Percentiles rank a stretch among this genome's conserved stretches.
These are phyloP conservation scores for Talaromyces sp. DNA, from an alignment of 2,329 filamentous ascomycete species.

Conservation along the genomic window DNA sequence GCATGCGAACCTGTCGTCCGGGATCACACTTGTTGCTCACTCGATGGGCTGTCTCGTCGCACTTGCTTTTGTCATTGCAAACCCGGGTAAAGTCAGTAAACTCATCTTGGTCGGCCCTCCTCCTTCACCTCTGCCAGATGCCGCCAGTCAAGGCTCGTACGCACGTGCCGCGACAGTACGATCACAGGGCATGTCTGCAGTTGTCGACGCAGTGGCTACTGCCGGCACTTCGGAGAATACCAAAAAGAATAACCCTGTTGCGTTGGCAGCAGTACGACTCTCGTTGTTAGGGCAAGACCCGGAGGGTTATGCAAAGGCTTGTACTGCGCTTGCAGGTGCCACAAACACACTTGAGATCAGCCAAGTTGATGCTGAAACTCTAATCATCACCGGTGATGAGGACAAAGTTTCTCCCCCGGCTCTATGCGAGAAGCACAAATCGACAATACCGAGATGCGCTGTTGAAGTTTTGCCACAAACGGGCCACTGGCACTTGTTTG, in stretches of 20 bases:
- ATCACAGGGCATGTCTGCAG: conserved; percentile 38
- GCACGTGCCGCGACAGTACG: conserved; percentile 39
- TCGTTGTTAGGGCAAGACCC: conserved; percentile 46
- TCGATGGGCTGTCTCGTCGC: conserved; percentile 50
- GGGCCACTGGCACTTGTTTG: conserved; percentile 50
- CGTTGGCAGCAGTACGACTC: conserved; percentile 37
- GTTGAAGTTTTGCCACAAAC: conserved; percentile 33
- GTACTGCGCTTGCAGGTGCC: conserved; percentile 43
- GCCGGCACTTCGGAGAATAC: conserved; percentile 34
- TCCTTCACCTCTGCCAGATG: conserved; percentile 39
- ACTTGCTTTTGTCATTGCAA: conserved; percentile 33
- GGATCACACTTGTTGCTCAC: conserved; percentile 45
- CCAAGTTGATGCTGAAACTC: conserved; percentile 25
- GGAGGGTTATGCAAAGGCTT: conserved; percentile 53
- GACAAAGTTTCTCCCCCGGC: conserved; percentile 39
- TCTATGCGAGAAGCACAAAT: conserved; percentile 28
- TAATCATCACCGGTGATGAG: conserved; percentile 43
- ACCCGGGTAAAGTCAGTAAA: conserved; percentile 38
- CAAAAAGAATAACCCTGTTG: conserved; percentile 35
- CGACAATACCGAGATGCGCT: conserved; percentile 14
- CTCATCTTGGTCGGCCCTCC: conserved; percentile 47
- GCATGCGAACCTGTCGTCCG: conserved; percentile 16
- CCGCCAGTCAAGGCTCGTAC: conserved; percentile 22
- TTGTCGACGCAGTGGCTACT: conserved; percentile 36
- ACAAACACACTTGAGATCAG: conserved; percentile 27